Percentiles rank a stretch among this genome's conserved stretches.
phyloP scores from a whole-genome alignment of 2,329 filamentous ascomycete species.

The Arthrinium phaeospermum region DNA sequence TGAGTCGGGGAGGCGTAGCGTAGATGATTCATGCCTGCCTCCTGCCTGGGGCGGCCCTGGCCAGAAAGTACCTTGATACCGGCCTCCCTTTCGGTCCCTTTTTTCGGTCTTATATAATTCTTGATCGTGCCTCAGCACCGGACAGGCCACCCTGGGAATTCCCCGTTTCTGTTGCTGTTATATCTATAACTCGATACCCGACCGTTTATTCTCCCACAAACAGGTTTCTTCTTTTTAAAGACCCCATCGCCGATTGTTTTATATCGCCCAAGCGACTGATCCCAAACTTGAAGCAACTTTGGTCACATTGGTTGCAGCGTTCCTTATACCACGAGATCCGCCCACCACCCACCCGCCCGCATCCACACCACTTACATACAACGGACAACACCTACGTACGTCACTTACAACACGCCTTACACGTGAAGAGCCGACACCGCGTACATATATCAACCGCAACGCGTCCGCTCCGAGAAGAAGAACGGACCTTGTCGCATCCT shows the following conservation, averaged over 20 bases:
- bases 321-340: conserved; percentile 9
- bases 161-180: conserved; percentile 4
- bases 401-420: conserved; percentile 7
- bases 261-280: neutral
- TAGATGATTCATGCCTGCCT: conserved; percentile 7
- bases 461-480: conserved; percentile 1
- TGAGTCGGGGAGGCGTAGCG: conserved; percentile 15
- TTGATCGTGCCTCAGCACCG: conserved; percentile 13
- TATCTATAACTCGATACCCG: neutral
- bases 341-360: neutral
- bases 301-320: neutral
- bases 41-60: neutral
- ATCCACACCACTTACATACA: conserved; percentile 4
- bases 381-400: conserved; percentile 12
- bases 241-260: conserved; percentile 13
- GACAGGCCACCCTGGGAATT: neutral
- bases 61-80: too few species aligned
- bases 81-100: conserved; percentile 7
- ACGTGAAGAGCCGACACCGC: neutral
- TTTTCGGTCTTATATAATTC: conserved; percentile 18
- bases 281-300: conserved; percentile 15
- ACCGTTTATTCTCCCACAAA: neutral
- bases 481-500: neutral
- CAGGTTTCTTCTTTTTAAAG: neutral
- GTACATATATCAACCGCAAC: neutral